phyloP scores from a whole-genome alignment of 2,329 filamentous ascomycete species.

The Ilyonectria robusta region DNA sequence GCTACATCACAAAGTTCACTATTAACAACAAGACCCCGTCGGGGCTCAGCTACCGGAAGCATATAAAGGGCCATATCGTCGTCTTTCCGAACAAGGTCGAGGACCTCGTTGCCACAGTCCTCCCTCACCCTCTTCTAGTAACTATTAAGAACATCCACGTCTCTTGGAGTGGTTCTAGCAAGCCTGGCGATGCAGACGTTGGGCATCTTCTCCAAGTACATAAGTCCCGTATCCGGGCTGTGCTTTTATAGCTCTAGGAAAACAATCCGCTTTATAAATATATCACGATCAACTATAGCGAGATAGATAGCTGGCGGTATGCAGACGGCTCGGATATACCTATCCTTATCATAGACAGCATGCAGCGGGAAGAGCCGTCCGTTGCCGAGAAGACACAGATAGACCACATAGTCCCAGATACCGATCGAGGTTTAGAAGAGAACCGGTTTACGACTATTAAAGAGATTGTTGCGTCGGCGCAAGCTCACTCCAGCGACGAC shows the following conservation, averaged over 20 bases:
- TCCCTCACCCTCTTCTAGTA: background rate
- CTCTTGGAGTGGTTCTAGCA: conserved; percentile 20
- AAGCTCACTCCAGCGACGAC: background rate
- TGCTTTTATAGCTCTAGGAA: conserved; percentile 1
- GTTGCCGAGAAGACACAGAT: background rate
- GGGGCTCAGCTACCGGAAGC: conserved; percentile 20
- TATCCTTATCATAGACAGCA: no score
- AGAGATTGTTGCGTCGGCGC: background rate
- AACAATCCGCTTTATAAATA: conserved; percentile 18
- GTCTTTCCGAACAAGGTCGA: conserved; percentile 25
- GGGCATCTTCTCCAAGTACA: conserved; percentile 14
- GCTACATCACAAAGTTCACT: conserved; percentile 1
- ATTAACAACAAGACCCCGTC: conserved; percentile 22
- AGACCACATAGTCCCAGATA: conserved; percentile 13
- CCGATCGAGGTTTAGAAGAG: conserved; percentile 19
- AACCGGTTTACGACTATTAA: background rate
- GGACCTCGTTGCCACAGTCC: conserved; percentile 24
- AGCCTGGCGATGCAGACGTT: background rate
- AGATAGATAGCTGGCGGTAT: conserved; percentile 11
- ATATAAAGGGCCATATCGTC: conserved; percentile 24
- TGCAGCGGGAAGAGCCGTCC: no score
- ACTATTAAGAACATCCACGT: conserved; percentile 25
- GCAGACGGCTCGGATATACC: no score
- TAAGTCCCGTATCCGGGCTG: background rate
- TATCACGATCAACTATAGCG: conserved; percentile 6